Percentiles rank a stretch among this genome's conserved stretches.
Evolutionary conservation across 371 early-diverging fungal genomes (phyloP).

Genomic region (Apophysomyces variabilis): DNA sequence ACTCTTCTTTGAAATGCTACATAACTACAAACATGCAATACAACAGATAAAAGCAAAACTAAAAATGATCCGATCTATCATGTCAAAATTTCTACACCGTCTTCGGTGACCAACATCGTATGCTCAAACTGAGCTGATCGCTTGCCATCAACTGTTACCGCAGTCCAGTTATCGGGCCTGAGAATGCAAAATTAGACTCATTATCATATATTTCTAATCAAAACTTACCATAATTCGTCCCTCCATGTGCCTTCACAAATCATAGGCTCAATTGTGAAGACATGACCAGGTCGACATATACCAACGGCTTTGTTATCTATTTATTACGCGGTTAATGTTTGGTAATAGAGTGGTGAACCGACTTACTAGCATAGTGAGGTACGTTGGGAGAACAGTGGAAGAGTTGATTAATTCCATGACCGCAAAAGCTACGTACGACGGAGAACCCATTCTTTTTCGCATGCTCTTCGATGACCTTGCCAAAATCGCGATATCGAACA

Average conservation of each 20-base stretch:
- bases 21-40: not conserved
- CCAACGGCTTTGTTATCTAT: slow-evolving; percentile 93
- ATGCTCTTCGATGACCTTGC: slow-evolving; percentile 87
- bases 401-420: slow-evolving; percentile 90
- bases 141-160: slow-evolving; percentile 91
- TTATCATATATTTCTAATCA: not conserved
- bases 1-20: too few species aligned
- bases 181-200: not conserved
- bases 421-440: slow-evolving; percentile 93
- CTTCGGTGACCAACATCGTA: slow-evolving; percentile 92
- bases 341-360: not conserved
- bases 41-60: not conserved
- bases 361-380: slow-evolving; percentile 93
- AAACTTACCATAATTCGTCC: slow-evolving; percentile 57
- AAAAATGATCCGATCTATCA: slow-evolving; percentile 15
- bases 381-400: slow-evolving; percentile 93
- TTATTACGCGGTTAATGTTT: too few species aligned
- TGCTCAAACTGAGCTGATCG: slow-evolving; percentile 99
- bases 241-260: slow-evolving; percentile 84
- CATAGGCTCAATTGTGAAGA: slow-evolving; percentile 99
- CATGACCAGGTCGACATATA: slow-evolving; percentile 90
- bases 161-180: slow-evolving; percentile 92
- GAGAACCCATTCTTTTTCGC: slow-evolving; percentile 87
- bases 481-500: slow-evolving; percentile 89
- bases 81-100: slow-evolving; percentile 92